Percentiles rank a stretch among this genome's conserved stretches.
Conservation (phyloP, 2,329 filamentous ascomycete genomes). For the Gyromitra esculenta region DNA sequence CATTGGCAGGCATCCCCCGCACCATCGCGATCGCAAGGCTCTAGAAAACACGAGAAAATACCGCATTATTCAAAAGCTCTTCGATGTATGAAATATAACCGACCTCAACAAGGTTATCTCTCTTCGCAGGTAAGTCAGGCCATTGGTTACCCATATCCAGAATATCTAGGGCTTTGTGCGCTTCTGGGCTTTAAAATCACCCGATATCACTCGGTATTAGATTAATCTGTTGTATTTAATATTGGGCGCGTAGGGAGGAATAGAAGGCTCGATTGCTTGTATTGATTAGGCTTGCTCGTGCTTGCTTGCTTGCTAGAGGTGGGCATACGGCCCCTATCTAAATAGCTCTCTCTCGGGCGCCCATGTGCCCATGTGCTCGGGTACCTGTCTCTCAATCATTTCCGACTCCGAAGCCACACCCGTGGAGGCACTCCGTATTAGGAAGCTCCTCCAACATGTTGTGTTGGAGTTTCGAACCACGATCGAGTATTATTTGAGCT, state of each 20-base stretch:
- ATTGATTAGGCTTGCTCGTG: too few relatives aligned
- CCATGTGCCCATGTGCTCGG: too few relatives aligned
- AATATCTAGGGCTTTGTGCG: neutral
- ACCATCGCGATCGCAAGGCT: conserved; percentile 18
- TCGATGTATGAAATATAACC: conserved; percentile 9
- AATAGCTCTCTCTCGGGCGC: too few relatives aligned
- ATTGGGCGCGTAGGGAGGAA: too few relatives aligned
- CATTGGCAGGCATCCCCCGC: conserved; percentile 7
- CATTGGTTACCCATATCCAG: neutral
- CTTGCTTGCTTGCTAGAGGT: too few relatives aligned
- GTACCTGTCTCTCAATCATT: too few relatives aligned
- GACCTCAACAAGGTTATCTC: neutral
- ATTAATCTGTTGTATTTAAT: neutral
- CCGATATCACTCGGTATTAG: conserved; percentile 14
- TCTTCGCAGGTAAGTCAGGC: neutral
- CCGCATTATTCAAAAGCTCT: conserved; percentile 6
- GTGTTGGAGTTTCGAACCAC: neutral
- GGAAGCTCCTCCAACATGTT: too few relatives aligned
- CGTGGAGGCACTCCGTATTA: too few relatives aligned
- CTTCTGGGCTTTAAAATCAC: neutral
- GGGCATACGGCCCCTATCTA: too few relatives aligned
- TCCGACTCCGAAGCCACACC: too few relatives aligned
- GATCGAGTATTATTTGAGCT: too few relatives aligned
- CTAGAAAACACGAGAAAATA: conserved; percentile 16
- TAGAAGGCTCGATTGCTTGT: too few relatives aligned